These are phyloP conservation scores for Saccharomycopsis babjevae DNA, from an alignment of 805 yeast genomes.

Conservation along the genomic window DNA sequence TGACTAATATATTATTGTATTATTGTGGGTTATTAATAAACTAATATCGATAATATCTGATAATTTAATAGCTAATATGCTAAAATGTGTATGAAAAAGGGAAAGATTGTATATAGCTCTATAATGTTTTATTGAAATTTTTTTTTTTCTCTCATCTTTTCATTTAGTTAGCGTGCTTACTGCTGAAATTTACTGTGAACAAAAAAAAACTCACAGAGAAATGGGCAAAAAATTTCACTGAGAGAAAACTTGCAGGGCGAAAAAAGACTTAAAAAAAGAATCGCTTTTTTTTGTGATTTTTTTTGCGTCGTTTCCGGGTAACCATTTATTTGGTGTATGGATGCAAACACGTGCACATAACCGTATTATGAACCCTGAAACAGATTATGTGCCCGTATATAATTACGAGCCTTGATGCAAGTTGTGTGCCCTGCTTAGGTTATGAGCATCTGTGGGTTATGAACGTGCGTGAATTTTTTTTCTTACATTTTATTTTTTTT, in stretches of 20 bases:
- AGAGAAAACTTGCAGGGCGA: not conserved
- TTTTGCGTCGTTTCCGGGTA: constrained; percentile 8
- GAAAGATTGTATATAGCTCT: not conserved
- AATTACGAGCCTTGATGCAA: not conserved
- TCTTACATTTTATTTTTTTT: too few species aligned
- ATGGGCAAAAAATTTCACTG: too few species aligned
- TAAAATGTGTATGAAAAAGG: not conserved
- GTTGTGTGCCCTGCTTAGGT: not conserved
- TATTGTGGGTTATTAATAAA: not conserved
- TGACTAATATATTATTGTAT: not conserved
- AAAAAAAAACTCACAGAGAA: too few species aligned
- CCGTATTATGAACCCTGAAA: not conserved
- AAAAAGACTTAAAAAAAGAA: not conserved
- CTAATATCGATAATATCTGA: not conserved
- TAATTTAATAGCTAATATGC: not conserved
- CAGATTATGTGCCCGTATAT: not conserved
- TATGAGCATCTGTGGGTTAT: not conserved
- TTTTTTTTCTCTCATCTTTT: not conserved
- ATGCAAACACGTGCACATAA: not conserved
- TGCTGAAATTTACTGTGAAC: too few species aligned
- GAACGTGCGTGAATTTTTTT: too few species aligned
- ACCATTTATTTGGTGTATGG: not conserved
- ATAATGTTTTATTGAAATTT: not conserved
- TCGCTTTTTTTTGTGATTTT: not conserved
- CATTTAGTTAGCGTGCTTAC: not conserved